These are phyloP conservation scores for Tetracladium maxilliforme DNA, from an alignment of 2,329 filamentous ascomycete species.

Conservation along the genomic window DNA sequence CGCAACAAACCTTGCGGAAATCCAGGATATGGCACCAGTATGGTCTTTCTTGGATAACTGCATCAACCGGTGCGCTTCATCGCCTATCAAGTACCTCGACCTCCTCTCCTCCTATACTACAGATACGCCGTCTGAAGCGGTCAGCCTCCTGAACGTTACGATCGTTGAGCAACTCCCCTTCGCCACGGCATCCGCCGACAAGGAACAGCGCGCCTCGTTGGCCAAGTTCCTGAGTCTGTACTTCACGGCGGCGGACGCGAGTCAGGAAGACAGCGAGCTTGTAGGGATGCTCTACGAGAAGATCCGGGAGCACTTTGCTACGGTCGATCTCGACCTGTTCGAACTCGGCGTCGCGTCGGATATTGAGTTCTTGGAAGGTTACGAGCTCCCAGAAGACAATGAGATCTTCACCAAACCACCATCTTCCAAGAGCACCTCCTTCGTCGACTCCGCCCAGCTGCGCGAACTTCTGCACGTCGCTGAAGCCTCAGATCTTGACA, in stretches of 20 bases:
- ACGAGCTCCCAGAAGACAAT: too few relatives aligned
- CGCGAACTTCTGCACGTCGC: constrained; percentile 35
- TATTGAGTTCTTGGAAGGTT: too few relatives aligned
- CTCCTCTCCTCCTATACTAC: constrained; percentile 27
- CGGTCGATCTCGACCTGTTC: too few relatives aligned
- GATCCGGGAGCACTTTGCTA: too few relatives aligned
- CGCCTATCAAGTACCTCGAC: constrained; percentile 75
- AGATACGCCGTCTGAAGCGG: constrained; percentile 12
- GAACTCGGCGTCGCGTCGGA: too few relatives aligned
- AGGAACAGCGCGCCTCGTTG: constrained; percentile 27
- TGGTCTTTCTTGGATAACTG: constrained; percentile 75
- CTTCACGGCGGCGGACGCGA: constrained; percentile 35
- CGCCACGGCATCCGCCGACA: constrained; percentile 33
- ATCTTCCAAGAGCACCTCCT: not conserved
- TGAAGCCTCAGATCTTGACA: constrained; percentile 31
- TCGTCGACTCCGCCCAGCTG: constrained; percentile 27
- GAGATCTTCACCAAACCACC: not conserved
- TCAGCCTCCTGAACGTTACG: constrained; percentile 54
- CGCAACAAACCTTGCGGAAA: constrained; percentile 10
- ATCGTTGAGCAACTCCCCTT: constrained; percentile 71
- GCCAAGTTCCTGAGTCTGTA: constrained; percentile 43
- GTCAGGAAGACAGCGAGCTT: constrained; percentile 30
- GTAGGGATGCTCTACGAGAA: constrained; percentile 20
- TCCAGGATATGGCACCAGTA: constrained; percentile 28
- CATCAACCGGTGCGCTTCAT: constrained; percentile 56